phyloP scores from a whole-genome alignment of 768 basidiomycete genomes.

The Pisolithus tinctorius region DNA sequence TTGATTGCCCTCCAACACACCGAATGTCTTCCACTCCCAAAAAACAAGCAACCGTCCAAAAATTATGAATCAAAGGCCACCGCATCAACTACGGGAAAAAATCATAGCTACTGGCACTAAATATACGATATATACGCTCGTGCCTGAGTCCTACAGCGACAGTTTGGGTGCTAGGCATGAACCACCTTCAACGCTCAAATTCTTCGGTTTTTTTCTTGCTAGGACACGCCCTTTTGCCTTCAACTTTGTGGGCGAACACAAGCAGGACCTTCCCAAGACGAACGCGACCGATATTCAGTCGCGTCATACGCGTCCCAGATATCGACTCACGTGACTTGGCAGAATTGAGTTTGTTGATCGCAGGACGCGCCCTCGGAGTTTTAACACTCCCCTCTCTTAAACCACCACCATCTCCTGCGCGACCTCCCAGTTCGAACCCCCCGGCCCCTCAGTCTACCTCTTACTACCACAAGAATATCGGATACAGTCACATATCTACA shows the following conservation, averaged over 20 bases:
- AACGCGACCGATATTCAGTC: conserved; percentile 8
- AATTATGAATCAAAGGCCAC: conserved; percentile 16
- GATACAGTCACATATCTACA: conserved; percentile 7
- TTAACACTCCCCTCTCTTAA: conserved; percentile 34
- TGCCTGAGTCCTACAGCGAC: conserved; percentile 9
- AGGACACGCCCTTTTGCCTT: conserved; percentile 8
- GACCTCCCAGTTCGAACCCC: conserved; percentile 14
- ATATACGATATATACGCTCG: conserved; percentile 12
- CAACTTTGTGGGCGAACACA: conserved; percentile 2
- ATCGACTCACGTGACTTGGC: conserved; percentile 30
- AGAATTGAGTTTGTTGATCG: conserved; percentile 36
- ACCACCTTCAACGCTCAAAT: conserved; percentile 8
- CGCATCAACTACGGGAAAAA: conserved; percentile 10
- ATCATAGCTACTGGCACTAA: conserved; percentile 10
- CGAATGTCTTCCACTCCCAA: conserved; percentile 20
- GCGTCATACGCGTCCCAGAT: conserved; percentile 26
- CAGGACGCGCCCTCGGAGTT: conserved; percentile 36
- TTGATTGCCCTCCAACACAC: conserved; percentile 22
- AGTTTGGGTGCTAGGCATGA: conserved; percentile 12
- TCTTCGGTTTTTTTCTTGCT: conserved; percentile 8
- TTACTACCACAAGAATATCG: conserved; percentile 11
- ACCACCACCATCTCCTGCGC: conserved; percentile 42
- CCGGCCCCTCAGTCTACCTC: conserved; percentile 9
- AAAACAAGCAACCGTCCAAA: conserved; percentile 25
- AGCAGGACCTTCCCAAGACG: neutral